Evolutionary conservation across 495 filamentous ascomycete genomes (phyloP).

Genomic region (Trichoderma virens): DNA sequence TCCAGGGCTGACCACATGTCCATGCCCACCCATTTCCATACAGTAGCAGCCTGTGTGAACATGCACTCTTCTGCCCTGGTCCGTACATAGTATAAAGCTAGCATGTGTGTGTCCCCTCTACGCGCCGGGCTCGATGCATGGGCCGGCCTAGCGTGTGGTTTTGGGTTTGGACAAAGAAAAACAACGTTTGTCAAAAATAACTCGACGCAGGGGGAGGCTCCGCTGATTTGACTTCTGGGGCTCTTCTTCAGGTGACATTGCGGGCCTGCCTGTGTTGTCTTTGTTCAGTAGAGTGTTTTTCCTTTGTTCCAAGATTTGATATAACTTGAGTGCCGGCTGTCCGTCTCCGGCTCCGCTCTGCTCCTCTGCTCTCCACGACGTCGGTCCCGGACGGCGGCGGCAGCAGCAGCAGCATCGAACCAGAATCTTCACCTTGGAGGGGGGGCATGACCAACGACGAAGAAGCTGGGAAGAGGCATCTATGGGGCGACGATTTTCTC

Average conservation of each 20-base stretch:
- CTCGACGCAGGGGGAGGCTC: background rate
- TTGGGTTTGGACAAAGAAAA: too few relatives aligned
- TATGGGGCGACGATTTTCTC: background rate
- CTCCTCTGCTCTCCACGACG: background rate
- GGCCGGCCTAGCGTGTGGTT: background rate
- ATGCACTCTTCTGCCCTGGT: too few relatives aligned
- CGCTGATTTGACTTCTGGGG: background rate
- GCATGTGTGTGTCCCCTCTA: too few relatives aligned
- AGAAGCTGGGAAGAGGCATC: background rate
- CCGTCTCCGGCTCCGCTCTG: background rate
- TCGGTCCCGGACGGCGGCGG: constrained; percentile 7
- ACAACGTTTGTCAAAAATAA: background rate
- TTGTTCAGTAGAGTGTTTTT: too few relatives aligned
- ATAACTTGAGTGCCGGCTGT: background rate
- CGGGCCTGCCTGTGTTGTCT: too few relatives aligned
- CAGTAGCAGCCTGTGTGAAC: background rate
- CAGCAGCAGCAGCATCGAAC: background rate
- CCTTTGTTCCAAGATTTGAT: background rate
- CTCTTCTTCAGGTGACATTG: constrained; percentile 3
- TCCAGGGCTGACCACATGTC: background rate
- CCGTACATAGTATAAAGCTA: too few relatives aligned
- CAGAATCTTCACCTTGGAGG: background rate
- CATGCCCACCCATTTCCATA: background rate
- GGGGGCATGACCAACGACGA: background rate
- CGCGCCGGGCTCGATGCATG: background rate